phyloP scores from a whole-genome alignment of 345 rosid genomes.

The Camelina neglecta region DNA sequence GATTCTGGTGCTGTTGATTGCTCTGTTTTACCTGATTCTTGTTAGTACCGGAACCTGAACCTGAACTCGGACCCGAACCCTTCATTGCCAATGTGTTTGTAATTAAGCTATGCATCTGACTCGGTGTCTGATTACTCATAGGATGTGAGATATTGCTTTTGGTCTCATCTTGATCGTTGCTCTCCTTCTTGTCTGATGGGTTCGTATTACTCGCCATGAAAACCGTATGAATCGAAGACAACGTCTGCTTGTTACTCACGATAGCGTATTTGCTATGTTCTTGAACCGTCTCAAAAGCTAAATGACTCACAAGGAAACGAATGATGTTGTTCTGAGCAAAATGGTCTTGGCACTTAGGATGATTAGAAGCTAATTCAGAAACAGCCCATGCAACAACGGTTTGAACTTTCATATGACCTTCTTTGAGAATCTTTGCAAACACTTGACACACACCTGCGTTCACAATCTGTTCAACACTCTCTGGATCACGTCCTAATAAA shows the following conservation, averaged over 20 bases:
- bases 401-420: conserved; percentile 80
- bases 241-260: conserved; percentile 51
- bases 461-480: conserved; percentile 80
- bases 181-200: not conserved
- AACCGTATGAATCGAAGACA: conserved; percentile 59
- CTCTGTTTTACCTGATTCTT: conserved; percentile 34
- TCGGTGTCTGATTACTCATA: conserved; percentile 49
- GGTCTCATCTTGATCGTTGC: conserved; percentile 35
- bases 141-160: conserved; percentile 48
- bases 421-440: conserved; percentile 81
- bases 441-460: conserved; percentile 73
- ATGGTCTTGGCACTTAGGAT: conserved; percentile 76
- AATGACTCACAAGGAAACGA: conserved; percentile 76
- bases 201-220: conserved; percentile 51
- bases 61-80: conserved; percentile 26
- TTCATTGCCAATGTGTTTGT: conserved; percentile 50
- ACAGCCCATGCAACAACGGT: conserved; percentile 75
- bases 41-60: conserved; percentile 20
- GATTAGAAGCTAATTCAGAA: conserved; percentile 66
- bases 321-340: conserved; percentile 75
- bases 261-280: conserved; percentile 76
- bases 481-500: conserved; percentile 70
- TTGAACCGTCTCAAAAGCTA: conserved; percentile 85
- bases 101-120: conserved; percentile 57
- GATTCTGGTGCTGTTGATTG: conserved; percentile 36